These are phyloP conservation scores for Ustilago trichophora DNA, from an alignment of 1,284 basidiomycete genomes.

Conservation along the genomic window DNA sequence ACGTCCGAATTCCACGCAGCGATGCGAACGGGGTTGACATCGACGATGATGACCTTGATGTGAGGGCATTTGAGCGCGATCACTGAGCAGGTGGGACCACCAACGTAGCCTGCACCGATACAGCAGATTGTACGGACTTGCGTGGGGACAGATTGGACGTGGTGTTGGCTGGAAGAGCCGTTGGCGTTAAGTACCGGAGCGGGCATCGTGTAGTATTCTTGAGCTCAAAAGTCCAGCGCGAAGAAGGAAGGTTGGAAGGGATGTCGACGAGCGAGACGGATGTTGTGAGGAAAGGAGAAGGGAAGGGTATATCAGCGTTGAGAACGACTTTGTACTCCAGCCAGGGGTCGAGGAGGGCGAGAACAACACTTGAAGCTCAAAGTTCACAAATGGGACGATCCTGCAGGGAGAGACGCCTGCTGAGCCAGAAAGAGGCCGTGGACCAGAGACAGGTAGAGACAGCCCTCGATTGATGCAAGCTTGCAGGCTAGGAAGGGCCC, in stretches of 20 bases:
- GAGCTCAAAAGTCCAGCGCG: too few relatives aligned
- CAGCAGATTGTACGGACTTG: constrained; percentile 66
- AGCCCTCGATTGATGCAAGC: neutral
- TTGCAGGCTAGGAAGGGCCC: neutral
- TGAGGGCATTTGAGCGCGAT: constrained; percentile 94
- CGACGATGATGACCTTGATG: constrained; percentile 95
- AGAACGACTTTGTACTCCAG: neutral
- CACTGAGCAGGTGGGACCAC: constrained; percentile 81
- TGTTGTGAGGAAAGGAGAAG: neutral
- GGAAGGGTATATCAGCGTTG: too few relatives aligned
- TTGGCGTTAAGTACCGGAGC: constrained; percentile 12
- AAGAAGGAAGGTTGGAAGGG: too few relatives aligned
- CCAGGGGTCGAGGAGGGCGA: neutral
- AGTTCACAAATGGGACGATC: constrained; percentile 1
- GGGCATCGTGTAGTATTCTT: constrained; percentile 23
- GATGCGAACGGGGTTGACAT: constrained; percentile 91
- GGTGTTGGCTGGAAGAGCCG: constrained; percentile 24
- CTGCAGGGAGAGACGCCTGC: too few relatives aligned
- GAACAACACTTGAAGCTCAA: constrained; percentile 13
- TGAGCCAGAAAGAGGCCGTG: too few relatives aligned
- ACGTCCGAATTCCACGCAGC: constrained; percentile 87
- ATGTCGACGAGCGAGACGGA: neutral
- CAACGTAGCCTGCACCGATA: constrained; percentile 94
- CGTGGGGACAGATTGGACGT: constrained; percentile 33
- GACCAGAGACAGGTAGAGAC: too few relatives aligned